These are phyloP conservation scores for Suhomyces sp. DNA, from an alignment of 805 yeast species.

Conservation along the genomic window DNA sequence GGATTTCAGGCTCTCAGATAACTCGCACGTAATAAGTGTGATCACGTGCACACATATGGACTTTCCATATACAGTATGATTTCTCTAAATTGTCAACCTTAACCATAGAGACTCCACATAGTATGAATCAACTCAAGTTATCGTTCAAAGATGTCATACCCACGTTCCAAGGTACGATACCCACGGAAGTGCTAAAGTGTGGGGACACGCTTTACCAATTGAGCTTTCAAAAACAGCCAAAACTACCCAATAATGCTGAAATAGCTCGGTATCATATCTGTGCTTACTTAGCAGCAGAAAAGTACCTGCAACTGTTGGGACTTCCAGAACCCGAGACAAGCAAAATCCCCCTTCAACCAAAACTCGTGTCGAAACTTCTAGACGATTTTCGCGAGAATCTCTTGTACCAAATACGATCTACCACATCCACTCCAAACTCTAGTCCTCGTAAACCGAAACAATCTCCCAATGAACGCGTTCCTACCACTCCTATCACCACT, in stretches of 20 bases:
- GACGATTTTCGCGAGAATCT: constrained; percentile 46
- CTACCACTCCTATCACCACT: constrained; percentile 2
- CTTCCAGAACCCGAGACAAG: constrained; percentile 50
- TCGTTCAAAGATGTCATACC: constrained; percentile 53
- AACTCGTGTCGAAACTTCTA: constrained; percentile 40
- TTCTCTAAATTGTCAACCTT: too few relatives aligned
- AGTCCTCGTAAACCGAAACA: constrained; percentile 15
- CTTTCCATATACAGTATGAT: too few relatives aligned
- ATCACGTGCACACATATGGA: background rate
- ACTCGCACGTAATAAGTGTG: background rate
- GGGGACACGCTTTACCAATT: constrained; percentile 48
- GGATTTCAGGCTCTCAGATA: background rate
- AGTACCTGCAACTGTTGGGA: constrained; percentile 40
- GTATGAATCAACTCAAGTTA: constrained; percentile 17
- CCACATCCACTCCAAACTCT: constrained; percentile 16
- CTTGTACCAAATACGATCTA: constrained; percentile 22
- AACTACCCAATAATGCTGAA: constrained; percentile 54
- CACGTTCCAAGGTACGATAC: constrained; percentile 43
- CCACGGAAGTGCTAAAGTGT: constrained; percentile 39
- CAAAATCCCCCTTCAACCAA: constrained; percentile 59
- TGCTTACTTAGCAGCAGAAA: constrained; percentile 59
- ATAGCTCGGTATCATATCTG: constrained; percentile 67
- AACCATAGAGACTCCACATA: too few relatives aligned
- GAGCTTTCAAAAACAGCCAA: constrained; percentile 51
- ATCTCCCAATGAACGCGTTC: background rate